Conservation (phyloP, 1,284 basidiomycete genomes). For the Uromyces viciae-fabae region DNA sequence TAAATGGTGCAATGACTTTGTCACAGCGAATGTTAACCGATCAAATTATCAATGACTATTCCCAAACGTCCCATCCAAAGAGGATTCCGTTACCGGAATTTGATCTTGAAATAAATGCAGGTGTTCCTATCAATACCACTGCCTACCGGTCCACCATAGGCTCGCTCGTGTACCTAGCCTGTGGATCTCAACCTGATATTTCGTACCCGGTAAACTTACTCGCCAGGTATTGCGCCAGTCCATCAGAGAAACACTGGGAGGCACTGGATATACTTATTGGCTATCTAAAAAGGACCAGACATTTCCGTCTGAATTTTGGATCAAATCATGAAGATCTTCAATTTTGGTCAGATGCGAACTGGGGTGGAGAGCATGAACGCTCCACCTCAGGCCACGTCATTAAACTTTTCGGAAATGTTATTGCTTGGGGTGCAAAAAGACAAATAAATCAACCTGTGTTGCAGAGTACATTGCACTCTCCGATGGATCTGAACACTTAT, state of each 20-base stretch:
- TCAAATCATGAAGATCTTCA: background rate
- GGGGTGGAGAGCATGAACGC: background rate
- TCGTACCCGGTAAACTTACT: slow-evolving; percentile 7
- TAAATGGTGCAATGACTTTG: background rate
- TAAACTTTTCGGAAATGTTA: background rate
- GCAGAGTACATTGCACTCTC: background rate
- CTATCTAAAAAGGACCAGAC: background rate
- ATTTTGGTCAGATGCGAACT: slow-evolving; percentile 6
- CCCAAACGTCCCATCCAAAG: background rate
- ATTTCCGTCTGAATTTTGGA: background rate
- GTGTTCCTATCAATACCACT: background rate
- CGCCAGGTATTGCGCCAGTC: background rate
- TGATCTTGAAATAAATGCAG: background rate
- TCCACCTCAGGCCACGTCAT: background rate
- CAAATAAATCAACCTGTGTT: background rate
- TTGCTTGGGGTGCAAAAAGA: background rate
- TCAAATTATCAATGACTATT: background rate
- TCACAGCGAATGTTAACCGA: background rate
- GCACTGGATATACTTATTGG: background rate
- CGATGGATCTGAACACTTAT: background rate
- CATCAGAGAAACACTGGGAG: background rate
- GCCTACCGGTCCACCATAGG: background rate
- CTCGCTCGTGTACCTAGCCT: background rate
- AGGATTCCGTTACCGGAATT: background rate
- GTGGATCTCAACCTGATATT: background rate